Base-by-base conservation (phyloP, 1,139 yeast genomes). In the Taphrina populina region DNA sequence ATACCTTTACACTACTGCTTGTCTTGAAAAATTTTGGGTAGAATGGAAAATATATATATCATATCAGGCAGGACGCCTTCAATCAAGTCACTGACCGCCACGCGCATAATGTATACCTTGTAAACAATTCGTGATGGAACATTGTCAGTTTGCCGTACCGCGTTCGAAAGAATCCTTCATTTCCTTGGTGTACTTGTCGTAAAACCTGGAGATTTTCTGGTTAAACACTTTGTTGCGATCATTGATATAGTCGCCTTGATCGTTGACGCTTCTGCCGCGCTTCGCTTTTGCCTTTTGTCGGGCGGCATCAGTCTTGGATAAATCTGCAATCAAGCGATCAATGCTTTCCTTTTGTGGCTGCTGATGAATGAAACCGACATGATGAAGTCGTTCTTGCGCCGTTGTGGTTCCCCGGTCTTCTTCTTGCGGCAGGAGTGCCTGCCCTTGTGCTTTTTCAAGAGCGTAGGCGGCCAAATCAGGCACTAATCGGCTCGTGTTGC, bases 201-300 rank as follows among this genome's bases (percentile, higher is more conserved):
- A 77, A 61, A 75, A 77, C 45, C 90, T 70, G 57, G 81, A 74
- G 62, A 88, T 71, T 64, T 85, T 85, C 67, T 77, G 79, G 69
- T 87, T 88, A 70, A 87, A 88, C 64, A 83, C 84, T 65, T 77
- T 78, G 73, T 88, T 88, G 69, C 83, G 84, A 59, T 84, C 90
- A 66, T 84, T 87, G 66, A 88, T 70, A 49, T 69, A 71, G 13
- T 67, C 67, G 37, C 70, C 69, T 5, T 73, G 76, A 8, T 69
- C 74, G 2, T 70, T 74, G 10, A 71, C 74, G 15, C 64, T 72
- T 4, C 64, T 64, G 33, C 55, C 46, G 19, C 60, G 40, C 35
- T 66, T 65, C 53, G 65, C 70, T 37, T 75, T 70, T 55, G 73
- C 69, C 64, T 70, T 69, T 66, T 67, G 64, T 30, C 71, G 63